A percentile compares a stretch with the other conserved stretches of the same genome.
These are phyloP conservation scores for Alternaria metachromatica DNA, from an alignment of 2,329 filamentous ascomycete genomes.

Conservation along the genomic window DNA sequence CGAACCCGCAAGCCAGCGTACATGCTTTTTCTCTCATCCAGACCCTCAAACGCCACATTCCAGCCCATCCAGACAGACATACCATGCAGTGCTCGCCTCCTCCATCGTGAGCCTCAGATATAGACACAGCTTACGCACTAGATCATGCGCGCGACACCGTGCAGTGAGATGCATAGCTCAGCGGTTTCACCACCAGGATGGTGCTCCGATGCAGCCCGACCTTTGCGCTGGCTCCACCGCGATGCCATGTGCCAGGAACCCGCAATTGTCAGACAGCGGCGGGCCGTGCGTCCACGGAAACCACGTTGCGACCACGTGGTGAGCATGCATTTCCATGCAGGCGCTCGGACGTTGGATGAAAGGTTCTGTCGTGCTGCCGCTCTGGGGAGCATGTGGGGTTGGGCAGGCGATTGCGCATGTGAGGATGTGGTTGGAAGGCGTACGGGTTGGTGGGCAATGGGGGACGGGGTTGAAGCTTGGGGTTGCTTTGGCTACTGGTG, in stretches of 20 bases:
- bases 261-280: not conserved
- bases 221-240: slow-evolving; percentile 1
- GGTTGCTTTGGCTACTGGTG: not conserved
- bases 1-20: not conserved
- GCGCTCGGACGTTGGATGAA: slow-evolving; percentile 6
- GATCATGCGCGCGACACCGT: not conserved
- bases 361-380: slow-evolving; percentile 1
- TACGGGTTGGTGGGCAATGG: not conserved
- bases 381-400: not conserved
- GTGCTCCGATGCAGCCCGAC: not conserved
- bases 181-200: slow-evolving; percentile 2
- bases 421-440: not conserved
- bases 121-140: not conserved
- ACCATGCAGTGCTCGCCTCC: not conserved
- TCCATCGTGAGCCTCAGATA: not conserved
- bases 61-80: not conserved
- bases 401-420: not conserved
- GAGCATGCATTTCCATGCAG: slow-evolving; percentile 11
- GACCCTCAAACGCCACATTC: not conserved
- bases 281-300: slow-evolving; percentile 4
- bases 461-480: not conserved
- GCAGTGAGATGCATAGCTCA: not conserved
- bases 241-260: not conserved
- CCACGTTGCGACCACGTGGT: slow-evolving; percentile 14
- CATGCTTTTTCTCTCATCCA: not conserved